These are phyloP conservation scores for Phylloboletellus chloephorus DNA, from an alignment of 1,284 basidiomycete genomes.

Conservation along the genomic window DNA sequence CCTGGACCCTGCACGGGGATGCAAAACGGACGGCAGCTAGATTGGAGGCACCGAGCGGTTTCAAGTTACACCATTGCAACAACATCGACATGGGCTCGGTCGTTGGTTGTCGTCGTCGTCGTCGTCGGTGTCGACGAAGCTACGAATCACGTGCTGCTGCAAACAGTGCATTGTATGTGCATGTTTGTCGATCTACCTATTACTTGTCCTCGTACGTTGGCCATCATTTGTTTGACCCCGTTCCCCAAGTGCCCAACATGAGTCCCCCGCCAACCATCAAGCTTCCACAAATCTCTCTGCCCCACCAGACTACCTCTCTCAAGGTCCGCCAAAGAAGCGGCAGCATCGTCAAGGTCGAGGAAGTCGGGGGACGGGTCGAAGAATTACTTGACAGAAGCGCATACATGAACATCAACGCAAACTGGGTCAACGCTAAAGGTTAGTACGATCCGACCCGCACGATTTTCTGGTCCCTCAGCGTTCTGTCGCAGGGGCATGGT, in stretches of 20 bases:
- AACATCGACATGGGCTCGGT: constrained; percentile 30
- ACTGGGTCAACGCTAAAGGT: constrained; percentile 99
- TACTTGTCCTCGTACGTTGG: neutral
- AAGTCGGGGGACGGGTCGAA: constrained; percentile 76
- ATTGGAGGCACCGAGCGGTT: constrained; percentile 50
- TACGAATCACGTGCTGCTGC: constrained; percentile 15
- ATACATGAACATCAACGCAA: constrained; percentile 89
- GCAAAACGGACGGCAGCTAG: constrained; percentile 24
- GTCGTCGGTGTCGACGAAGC: neutral
- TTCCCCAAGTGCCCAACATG: constrained; percentile 29
- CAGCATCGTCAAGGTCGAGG: constrained; percentile 85
- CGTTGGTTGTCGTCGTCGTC: neutral
- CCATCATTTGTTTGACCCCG: too few relatives aligned
- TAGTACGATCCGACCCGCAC: constrained; percentile 21
- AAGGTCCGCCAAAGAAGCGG: constrained; percentile 65
- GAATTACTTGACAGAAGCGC: constrained; percentile 77
- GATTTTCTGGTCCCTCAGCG: neutral
- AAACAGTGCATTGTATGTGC: constrained; percentile 16
- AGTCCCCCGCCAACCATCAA: constrained; percentile 44
- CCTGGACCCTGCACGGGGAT: constrained; percentile 22
- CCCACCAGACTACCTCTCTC: constrained; percentile 29
- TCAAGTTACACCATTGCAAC: constrained; percentile 64
- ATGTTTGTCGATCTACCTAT: constrained; percentile 12
- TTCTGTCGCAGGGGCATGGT: constrained; percentile 77
- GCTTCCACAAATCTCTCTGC: constrained; percentile 44